A percentile compares a stretch with the other conserved stretches of the same genome.
Evolutionary conservation across 2,329 filamentous ascomycete genomes (phyloP).

Genomic region (Epichloe sibirici): DNA sequence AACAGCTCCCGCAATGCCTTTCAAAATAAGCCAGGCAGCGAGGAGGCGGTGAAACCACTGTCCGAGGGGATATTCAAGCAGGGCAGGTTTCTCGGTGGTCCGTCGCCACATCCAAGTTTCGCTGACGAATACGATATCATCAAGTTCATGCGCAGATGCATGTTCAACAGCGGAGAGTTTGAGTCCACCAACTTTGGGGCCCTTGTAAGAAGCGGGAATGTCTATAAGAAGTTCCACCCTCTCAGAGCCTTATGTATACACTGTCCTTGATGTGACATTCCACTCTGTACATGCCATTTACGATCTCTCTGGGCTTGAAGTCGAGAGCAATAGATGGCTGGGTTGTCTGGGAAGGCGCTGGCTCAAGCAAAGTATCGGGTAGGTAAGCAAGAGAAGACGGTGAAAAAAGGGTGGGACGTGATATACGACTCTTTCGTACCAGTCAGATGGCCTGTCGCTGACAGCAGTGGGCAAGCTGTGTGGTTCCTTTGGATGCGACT

Average conservation of each 20-base stretch:
- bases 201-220: slow-evolving; percentile 12
- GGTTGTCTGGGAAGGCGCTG: no score
- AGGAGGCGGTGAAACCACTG: slow-evolving; percentile 19
- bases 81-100: slow-evolving; percentile 14
- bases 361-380: no score
- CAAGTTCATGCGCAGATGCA: background rate
- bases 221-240: slow-evolving; percentile 19
- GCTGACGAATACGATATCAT: slow-evolving; percentile 19
- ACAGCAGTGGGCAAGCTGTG: no score
- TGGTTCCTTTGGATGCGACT: no score
- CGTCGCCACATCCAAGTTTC: slow-evolving; percentile 30
- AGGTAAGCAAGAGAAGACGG: no score
- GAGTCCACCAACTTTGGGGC: slow-evolving; percentile 13
- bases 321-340: no score
- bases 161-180: slow-evolving; percentile 14
- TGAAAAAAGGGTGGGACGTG: no score
- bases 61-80: slow-evolving; percentile 18
- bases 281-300: slow-evolving; percentile 14
- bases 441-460: no score
- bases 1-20: slow-evolving; percentile 11
- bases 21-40: slow-evolving; percentile 17
- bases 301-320: no score
- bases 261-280: slow-evolving; percentile 10
- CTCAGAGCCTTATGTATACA: slow-evolving; percentile 7
- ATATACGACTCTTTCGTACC: no score